These are phyloP conservation scores for Amaranthus palmeri DNA, from an alignment of 148 eudicot genomes.

Conservation along the genomic window DNA sequence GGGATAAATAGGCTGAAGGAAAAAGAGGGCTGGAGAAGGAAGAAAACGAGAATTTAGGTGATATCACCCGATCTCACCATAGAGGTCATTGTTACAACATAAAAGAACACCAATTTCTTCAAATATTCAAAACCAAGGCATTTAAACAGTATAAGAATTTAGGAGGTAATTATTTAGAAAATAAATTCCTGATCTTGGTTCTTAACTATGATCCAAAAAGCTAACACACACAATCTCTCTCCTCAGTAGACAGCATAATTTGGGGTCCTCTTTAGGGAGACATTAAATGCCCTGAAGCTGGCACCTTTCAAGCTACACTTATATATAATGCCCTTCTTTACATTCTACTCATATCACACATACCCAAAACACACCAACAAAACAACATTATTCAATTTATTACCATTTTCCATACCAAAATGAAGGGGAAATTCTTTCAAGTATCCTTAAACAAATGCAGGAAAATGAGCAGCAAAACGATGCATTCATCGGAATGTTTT, in stretches of 20 bases:
- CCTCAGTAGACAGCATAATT: conserved; percentile 16
- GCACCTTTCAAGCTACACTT: conserved; percentile 18
- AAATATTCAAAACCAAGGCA: not conserved
- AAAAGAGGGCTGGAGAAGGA: no score
- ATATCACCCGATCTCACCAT: no score
- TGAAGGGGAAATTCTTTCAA: conserved; percentile 25
- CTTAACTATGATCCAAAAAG: conserved; percentile 4
- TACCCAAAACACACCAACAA: not conserved
- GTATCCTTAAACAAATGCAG: conserved; percentile 31
- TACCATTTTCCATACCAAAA: not conserved
- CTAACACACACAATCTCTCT: conserved; percentile 1
- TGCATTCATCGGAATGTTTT: conserved; percentile 13
- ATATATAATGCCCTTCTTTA: conserved; percentile 14
- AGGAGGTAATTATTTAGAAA: not conserved
- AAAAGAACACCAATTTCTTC: not conserved
- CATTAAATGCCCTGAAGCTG: conserved; percentile 27
- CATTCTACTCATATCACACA: conserved; percentile 5
- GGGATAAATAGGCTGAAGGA: no score
- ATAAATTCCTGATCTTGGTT: not conserved
- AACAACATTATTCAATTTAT: not conserved
- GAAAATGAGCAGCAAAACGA: conserved; percentile 15
- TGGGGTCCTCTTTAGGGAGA: conserved; percentile 26
- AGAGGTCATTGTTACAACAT: not conserved
- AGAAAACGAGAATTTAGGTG: no score
- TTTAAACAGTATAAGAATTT: not conserved